Evolutionary conservation across 164 flowering plant species (phyloP), one percentile per base, ranked within the genome.

Genomic region (grape (Vitis vinifera)): DNA sequence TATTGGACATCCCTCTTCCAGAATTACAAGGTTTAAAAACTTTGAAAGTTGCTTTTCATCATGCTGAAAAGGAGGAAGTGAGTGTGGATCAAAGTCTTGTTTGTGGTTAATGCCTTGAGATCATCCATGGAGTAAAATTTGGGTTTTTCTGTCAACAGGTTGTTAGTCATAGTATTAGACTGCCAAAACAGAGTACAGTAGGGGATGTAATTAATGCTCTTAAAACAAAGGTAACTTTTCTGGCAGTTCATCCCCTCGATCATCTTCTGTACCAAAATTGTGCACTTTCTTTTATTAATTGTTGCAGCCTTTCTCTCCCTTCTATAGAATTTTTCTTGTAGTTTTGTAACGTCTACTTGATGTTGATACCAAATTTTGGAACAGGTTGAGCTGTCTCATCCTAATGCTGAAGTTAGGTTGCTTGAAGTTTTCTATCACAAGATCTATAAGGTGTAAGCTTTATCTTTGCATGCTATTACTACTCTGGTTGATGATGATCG

Each of bases 371-470:
- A 4, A 37, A 11, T 8, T 52, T 9, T 73, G 55, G 31, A 63
- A 63, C 80, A 82, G 85, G 85, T 82, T 19, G 85, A 82, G 62
- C 67, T 79, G 63, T 79, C 85, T 52, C 78, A 76, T 31, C 82
- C 80, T 23, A 57, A 76, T 62, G 82, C 84, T 4, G 82, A 78
- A 62, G 79, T 78, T 16, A 73, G 84, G 49, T 65, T 81, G 80
- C 78, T 81, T 17, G 82, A 81, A 63, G 82, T 81, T 63, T 81
- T 81, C 72, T 78, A 78, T 71, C 82, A 78, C 71, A 81, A 78
- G 73, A 82, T 82, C 55, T 82, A 79, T 63, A 82, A 82, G 85
- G 83, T 82, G 50, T 13, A 31, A 49, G 50, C 47, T 51, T 48
- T 47, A 53, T 15, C 10, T 64, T 64, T 9, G 15, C 8, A n/a